Evolutionary conservation across 1,139 yeast species (phyloP).

Genomic region (Saccharomyces pastorianus): DNA sequence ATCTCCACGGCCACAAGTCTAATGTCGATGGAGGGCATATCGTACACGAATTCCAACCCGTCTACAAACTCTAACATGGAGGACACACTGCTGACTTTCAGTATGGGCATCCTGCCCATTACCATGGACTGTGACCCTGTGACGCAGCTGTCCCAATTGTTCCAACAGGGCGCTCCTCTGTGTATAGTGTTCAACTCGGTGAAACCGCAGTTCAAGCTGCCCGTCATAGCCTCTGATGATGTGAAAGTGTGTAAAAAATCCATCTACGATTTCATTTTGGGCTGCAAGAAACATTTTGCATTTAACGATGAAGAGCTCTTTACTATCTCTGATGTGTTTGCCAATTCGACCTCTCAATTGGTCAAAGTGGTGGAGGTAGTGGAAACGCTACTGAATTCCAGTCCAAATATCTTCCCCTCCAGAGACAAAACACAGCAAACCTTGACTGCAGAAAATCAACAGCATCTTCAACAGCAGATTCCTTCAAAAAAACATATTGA

Average conservation of each 20-base stretch:
- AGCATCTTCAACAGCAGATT: not conserved
- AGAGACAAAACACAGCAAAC: conserved; percentile 15
- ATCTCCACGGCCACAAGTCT: conserved; percentile 21
- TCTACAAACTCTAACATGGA: conserved; percentile 28
- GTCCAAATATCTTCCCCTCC: conserved; percentile 36
- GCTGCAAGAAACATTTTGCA: conserved; percentile 70
- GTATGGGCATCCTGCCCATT: conserved; percentile 71
- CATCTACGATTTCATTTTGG: conserved; percentile 82
- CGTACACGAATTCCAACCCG: conserved; percentile 20
- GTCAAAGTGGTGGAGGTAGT: conserved; percentile 66
- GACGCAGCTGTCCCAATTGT: conserved; percentile 78
- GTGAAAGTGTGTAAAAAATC: conserved; percentile 78
- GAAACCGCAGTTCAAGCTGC: conserved; percentile 35
- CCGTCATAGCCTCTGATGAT: conserved; percentile 66
- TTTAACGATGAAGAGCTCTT: conserved; percentile 77
- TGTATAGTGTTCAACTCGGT: conserved; percentile 70
- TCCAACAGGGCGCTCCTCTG: conserved; percentile 88
- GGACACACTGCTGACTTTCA: conserved; percentile 43
- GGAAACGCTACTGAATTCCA: conserved; percentile 49
- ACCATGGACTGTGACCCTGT: conserved; percentile 80
- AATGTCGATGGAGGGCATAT: conserved; percentile 17
- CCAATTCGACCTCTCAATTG: conserved; percentile 73
- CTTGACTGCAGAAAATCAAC: conserved; percentile 11
- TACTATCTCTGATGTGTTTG: conserved; percentile 83
- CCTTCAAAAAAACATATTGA: conserved; percentile 14